Base-by-base conservation (phyloP, 202 grass and related monocot species). In the Tripidium arundinaceum region DNA sequence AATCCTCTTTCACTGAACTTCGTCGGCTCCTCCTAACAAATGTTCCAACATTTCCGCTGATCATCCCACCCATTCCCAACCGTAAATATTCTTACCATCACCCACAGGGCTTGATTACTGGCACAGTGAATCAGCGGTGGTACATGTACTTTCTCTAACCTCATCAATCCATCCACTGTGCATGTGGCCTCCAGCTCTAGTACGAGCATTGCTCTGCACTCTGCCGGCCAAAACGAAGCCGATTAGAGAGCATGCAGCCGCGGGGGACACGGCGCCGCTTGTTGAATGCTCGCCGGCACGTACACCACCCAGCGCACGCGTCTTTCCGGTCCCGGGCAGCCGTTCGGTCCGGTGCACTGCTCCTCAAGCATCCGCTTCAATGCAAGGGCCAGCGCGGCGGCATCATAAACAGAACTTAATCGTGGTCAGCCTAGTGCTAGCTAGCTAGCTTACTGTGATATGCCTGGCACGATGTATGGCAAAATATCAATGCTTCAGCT, bases 231-330 rank as follows among this genome's bases (percentile, higher is more conserved):
- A 54, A 54, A 54, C 50, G 19, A 54, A 47, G 45, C 13, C 68
- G 6, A 70, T 70, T 41, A 70, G 68, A n/a, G n/a, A 43, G 15
- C 6, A 39, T 22, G 21, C 11, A 11, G 8, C 3, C 33, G 19
- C 70, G 28, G 70, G 70, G 5, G 29, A 73, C 70, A 55, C 70
- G 70, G 70, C 46, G 70, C 70, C 70, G 70, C 28, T 7, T 11
- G 46, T 73, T 73, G 45, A 73, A 36, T 73, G 70, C 46, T 36
- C 28, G 46, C 46, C 28, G 43, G 27, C 19, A 21, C 2, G 52
- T 55, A 24, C n/a, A 24, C 70, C 27, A 33, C 10, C 45, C 68
- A 14, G 70, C 46, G 43, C 69, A 74, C 71, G 49, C 71, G 71
- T 74, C 71, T 74, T 72, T 3, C 16, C 65, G 3, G 16, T 40